These are phyloP conservation scores for Dissophora globulifera DNA, from an alignment of 192 early-diverging fungal species.

Conservation along the genomic window DNA sequence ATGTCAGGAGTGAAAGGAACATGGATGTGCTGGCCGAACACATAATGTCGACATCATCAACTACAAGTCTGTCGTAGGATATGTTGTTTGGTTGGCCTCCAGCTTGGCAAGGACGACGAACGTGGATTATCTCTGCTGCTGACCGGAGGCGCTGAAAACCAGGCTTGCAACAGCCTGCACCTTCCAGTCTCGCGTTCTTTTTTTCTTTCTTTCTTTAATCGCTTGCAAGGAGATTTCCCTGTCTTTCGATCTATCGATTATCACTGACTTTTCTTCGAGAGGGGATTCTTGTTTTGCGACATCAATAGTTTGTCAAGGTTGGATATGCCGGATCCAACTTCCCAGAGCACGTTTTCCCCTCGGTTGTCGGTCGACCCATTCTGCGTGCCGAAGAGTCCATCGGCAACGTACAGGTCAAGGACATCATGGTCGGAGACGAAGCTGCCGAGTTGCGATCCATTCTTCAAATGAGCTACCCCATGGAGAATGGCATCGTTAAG, in stretches of 20 bases:
- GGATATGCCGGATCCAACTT: constrained; percentile 97
- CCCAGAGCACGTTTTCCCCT: constrained; percentile 94
- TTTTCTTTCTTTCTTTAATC: not conserved
- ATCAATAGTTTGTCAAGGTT: constrained; percentile 92
- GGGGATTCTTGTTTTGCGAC: too few species aligned
- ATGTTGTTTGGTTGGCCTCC: too few species aligned
- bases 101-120: too few species aligned
- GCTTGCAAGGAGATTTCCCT: not conserved
- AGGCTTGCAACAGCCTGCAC: not conserved
- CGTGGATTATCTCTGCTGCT: too few species aligned
- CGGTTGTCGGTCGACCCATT: constrained; percentile 98
- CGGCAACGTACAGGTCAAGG: constrained; percentile 83
- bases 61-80: too few species aligned
- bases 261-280: constrained; percentile 1
- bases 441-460: constrained; percentile 87
- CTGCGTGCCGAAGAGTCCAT: constrained; percentile 93
- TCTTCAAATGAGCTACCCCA: constrained; percentile 97
- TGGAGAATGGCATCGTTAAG: constrained; percentile 98
- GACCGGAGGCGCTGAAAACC: not conserved
- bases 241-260: not conserved
- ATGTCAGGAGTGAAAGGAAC: too few species aligned
- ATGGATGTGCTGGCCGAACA: too few species aligned
- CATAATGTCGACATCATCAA: too few species aligned
- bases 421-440: constrained; percentile 99
- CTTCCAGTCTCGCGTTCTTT: not conserved